Base-by-base conservation (phyloP, 1,284 basidiomycete species). In the Apiotrichum laibachii region DNA sequence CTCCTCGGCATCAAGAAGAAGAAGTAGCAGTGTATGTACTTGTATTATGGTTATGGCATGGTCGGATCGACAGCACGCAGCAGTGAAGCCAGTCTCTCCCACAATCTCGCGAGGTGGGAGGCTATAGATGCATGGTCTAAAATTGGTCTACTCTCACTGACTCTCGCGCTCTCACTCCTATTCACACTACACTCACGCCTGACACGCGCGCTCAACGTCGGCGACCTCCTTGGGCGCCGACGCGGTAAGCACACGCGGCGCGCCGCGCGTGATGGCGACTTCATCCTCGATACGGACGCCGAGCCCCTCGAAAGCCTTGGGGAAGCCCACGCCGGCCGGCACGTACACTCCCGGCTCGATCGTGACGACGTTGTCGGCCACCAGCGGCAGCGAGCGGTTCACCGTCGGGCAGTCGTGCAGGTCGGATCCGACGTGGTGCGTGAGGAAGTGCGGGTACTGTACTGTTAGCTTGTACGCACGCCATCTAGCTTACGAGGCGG, bases 261-360 rank as follows among this genome's bases (percentile, higher is more conserved):
- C 81, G 26, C 86, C 79, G 64, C 85, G 81, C 2, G 86, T 85
- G 11, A 96, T 82, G 1, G 93, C 81, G 0, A 96, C 86, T 67
- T 93, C 91, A 68, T 96, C 93, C 82, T 96, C 92, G 70, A 96
- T 91, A 49, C 93, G 85, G 61, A 96, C 86, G 6, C 90, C 91
- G 31, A 94, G 84, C 62, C 91, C 88, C 67, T 93, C 92, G 77
- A 91, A 97, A 57, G 85, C 84, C 64, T 84, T 87, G 0, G 93
- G 93, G 76, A 90, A 96, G 46, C 83, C 79, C 1, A 85, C 70
- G 21, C 84, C 82, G 1, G 86, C 84, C 4, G 93, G 93, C 21
- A 97, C 90, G 70, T 94, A 96, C 42, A 76, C 59, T 5, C 78
- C 79, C 10, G 78, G 79, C 63, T 80, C 81, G 57, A 80, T 85